A percentile compares a stretch with the other conserved stretches of the same genome.
phyloP scores from a whole-genome alignment of 2,329 filamentous ascomycete species.

The Helotiales sp. region DNA sequence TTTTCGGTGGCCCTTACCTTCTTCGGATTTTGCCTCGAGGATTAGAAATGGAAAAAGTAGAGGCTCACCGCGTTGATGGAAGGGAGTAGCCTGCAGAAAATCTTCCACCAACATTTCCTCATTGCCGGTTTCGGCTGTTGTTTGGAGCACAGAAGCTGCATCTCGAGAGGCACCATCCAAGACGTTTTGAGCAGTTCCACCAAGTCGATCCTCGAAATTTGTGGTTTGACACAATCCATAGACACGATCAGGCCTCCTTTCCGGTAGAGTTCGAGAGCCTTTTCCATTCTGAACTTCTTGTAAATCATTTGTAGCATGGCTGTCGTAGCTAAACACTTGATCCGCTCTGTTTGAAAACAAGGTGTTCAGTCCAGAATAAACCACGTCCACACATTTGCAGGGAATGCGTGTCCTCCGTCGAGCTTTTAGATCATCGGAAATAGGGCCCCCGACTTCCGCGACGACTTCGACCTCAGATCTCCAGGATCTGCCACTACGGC shows the following conservation, averaged over 20 bases:
- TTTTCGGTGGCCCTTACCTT: neutral
- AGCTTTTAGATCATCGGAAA: neutral
- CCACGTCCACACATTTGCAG: neutral
- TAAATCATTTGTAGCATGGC: neutral
- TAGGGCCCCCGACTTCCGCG: neutral
- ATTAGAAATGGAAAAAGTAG: neutral
- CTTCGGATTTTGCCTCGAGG: neutral
- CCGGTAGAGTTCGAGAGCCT: no score
- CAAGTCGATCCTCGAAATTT: no score
- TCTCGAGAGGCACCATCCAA: no score
- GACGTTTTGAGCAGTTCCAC: no score
- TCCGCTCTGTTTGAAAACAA: neutral
- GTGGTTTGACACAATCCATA: no score
- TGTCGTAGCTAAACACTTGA: neutral
- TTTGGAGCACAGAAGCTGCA: no score
- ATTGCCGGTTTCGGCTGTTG: neutral
- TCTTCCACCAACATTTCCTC: neutral
- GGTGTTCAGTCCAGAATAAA: neutral
- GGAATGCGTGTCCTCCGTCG: neutral
- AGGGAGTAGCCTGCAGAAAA: neutral
- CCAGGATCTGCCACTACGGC: neutral
- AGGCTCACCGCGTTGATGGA: neutral
- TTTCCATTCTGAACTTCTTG: no score
- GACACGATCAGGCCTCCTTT: no score
- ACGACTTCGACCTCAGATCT: neutral